Conservation (phyloP, 495 filamentous ascomycete species). For the Penicillium egyptiacum region DNA sequence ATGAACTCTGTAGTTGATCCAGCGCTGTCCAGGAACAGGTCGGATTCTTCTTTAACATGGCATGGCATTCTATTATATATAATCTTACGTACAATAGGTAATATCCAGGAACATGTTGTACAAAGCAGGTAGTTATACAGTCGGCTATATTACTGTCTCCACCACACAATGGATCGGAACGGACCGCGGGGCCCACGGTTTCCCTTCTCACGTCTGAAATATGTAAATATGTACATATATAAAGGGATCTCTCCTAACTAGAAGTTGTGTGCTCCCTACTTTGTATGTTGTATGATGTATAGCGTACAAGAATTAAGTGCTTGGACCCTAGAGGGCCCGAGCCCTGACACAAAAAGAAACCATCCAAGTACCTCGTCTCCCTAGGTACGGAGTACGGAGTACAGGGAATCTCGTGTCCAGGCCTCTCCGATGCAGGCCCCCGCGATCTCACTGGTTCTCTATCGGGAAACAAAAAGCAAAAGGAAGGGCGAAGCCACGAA, state of each 20-base stretch:
- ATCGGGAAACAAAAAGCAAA: slow-evolving; percentile 2
- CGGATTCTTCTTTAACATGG: not conserved
- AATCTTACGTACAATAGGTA: no score
- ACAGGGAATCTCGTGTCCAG: slow-evolving; percentile 12
- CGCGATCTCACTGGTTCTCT: slow-evolving; percentile 10
- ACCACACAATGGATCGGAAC: slow-evolving; percentile 9
- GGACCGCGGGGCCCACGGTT: slow-evolving; percentile 9
- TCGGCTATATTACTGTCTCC: not conserved
- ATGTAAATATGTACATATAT: not conserved
- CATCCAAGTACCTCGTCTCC: not conserved
- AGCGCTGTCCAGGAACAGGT: not conserved
- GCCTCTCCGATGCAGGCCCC: slow-evolving; percentile 5
- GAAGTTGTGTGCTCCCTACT: not conserved
- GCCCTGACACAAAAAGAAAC: slow-evolving; percentile 4
- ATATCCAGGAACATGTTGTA: no score
- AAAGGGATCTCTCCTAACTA: not conserved
- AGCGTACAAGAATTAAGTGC: slow-evolving; percentile 2
- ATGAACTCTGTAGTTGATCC: not conserved
- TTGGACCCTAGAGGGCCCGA: slow-evolving; percentile 3
- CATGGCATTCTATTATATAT: not conserved
- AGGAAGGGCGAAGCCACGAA: slow-evolving; percentile 11
- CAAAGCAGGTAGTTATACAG: no score
- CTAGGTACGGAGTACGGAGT: not conserved
- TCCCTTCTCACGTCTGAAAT: not conserved
- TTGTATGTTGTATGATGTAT: not conserved